Evolutionary conservation across 1,284 basidiomycete genomes (phyloP), one percentile per base, ranked within the genome.

Genomic region (Coriolopsis trogii): DNA sequence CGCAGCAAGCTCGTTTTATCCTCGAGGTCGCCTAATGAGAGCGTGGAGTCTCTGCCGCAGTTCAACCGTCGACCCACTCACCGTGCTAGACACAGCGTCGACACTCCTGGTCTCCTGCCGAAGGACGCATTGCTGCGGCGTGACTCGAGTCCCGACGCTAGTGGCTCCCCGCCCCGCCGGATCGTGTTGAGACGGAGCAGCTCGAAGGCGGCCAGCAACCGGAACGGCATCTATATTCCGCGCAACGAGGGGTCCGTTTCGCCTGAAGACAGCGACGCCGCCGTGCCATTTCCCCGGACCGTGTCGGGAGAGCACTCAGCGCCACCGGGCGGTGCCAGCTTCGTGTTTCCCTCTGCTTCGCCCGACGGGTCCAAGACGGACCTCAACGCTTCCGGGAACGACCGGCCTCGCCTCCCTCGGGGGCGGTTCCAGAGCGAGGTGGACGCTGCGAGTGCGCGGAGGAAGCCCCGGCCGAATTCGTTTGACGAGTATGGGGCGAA

Each of bases 351-450:
- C 50, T 38, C 66, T n/a, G 49, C 56, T 28, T 56, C 58, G 12
- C 46, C 61, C 13, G 59, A 63, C 29, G 59, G 50, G 16, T 53
- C 61, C 9, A 60, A 54, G 38, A 44, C 61, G 28, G 65, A 60
- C 29, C 46, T 58, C 25, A 43, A 13, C 8, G 49, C 60, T 1
- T 43, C 41, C 29, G 38, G 58, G 42, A 57, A 66, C 47, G 75
- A 81, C 41, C 75, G 72, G 37, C 76, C 77, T n/a, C 77, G 75
- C 8, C 73, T 74, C 33, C 71, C 74, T 43, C 78, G 85, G 5
- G 81, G 82, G 18, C 78, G 86, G 29, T 87, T 89, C 71, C 82
- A 85, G 65, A 86, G 84, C 62, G 86, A 90, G 59, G 72, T 86
- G 42, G 86, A 87, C 59, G 82, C 81, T 10, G 49, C 68, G 8